These are phyloP conservation scores for Diaporthe aspalathi DNA, from an alignment of 2,329 filamentous ascomycete genomes.

Conservation along the genomic window DNA sequence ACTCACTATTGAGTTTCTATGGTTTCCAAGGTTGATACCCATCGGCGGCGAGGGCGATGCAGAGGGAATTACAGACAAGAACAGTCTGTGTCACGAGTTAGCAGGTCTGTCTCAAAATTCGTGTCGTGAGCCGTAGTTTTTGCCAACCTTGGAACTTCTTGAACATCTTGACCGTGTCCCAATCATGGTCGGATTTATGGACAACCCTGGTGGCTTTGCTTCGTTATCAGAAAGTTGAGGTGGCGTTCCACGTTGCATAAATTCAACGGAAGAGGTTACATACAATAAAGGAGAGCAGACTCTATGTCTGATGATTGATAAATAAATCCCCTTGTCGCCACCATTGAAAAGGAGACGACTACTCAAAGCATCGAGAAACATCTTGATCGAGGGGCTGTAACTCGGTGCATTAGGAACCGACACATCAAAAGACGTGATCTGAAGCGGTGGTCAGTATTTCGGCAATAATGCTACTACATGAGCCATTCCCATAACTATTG, in stretches of 20 bases:
- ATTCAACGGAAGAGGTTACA: neutral
- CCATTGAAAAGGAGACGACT: neutral
- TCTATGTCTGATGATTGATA: neutral
- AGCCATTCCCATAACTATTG: neutral
- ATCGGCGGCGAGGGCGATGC: neutral
- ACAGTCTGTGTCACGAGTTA: neutral
- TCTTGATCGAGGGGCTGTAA: neutral
- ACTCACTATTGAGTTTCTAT: neutral
- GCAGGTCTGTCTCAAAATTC: too few species aligned
- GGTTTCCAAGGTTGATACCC: neutral
- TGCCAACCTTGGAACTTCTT: constrained; percentile 9
- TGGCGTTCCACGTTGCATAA: neutral
- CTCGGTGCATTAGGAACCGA: neutral
- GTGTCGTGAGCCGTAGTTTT: neutral
- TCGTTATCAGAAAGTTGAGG: neutral
- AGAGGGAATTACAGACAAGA: neutral
- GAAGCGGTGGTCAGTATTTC: neutral
- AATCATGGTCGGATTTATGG: neutral
- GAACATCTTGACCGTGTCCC: neutral
- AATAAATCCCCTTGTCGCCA: rapidly evolving
- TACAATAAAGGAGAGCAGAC: neutral
- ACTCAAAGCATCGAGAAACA: neutral
- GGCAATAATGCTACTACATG: neutral
- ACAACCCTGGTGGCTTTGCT: neutral
- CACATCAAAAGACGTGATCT: neutral